Conservation (phyloP, 768 basidiomycete species). For the Peribolospora kevripleyi region DNA sequence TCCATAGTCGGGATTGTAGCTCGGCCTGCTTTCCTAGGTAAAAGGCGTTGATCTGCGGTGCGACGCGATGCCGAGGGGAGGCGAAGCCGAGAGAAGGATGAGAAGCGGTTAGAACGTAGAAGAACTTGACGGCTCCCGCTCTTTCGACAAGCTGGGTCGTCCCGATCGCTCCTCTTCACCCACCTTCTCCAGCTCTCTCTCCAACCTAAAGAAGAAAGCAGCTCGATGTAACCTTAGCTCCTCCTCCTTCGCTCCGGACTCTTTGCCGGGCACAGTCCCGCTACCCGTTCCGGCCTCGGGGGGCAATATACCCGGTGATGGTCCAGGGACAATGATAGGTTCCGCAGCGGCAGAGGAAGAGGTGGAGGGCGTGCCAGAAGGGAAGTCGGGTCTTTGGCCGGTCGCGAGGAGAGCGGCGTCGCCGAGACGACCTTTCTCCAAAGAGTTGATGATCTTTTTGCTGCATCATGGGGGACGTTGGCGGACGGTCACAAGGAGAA, state of each 20-base stretch:
- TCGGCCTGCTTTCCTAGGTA: slow-evolving; percentile 95
- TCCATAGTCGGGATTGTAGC: slow-evolving; percentile 71
- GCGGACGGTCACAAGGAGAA: neutral
- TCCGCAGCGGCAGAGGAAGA: slow-evolving; percentile 17
- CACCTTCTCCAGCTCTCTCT: slow-evolving; percentile 91
- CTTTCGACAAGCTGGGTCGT: neutral
- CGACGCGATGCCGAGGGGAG: neutral
- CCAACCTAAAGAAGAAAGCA: slow-evolving; percentile 96
- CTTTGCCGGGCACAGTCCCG: slow-evolving; percentile 3
- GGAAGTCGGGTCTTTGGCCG: slow-evolving; percentile 46
- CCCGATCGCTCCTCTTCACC: slow-evolving; percentile 7
- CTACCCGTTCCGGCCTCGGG: neutral
- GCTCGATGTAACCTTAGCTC: slow-evolving; percentile 49
- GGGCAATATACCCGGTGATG: too few relatives aligned
- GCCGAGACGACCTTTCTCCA: slow-evolving; percentile 67
- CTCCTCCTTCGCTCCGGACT: slow-evolving; percentile 5
- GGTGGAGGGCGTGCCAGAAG: slow-evolving; percentile 20
- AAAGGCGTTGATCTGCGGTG: slow-evolving; percentile 70
- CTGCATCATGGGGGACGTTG: neutral
- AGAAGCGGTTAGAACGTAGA: neutral
- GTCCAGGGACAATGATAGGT: neutral
- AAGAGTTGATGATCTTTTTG: slow-evolving; percentile 76
- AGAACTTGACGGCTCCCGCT: neutral
- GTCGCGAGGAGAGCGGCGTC: slow-evolving; percentile 69
- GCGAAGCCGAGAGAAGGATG: neutral